Percentiles rank a stretch among this genome's conserved stretches.
phyloP scores from a whole-genome alignment of 441 rosid species.

The Pelargonium myrrhifolium region DNA sequence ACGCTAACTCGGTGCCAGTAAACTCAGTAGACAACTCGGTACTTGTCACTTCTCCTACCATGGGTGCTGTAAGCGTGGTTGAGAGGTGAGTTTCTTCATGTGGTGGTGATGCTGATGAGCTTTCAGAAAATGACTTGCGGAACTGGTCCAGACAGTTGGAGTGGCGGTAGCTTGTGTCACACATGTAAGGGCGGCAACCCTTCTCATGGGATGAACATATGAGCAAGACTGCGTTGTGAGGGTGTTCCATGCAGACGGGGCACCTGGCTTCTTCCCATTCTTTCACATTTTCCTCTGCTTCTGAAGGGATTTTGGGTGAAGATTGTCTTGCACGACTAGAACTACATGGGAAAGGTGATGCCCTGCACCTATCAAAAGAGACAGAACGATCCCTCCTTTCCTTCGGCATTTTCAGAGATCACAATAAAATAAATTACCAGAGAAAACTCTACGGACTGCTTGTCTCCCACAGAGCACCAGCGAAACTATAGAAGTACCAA shows the following conservation, averaged over 20 bases:
- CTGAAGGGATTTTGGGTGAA: constrained; percentile 33
- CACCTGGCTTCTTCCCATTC: constrained; percentile 81
- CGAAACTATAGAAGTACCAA: not conserved
- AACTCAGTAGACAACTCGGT: not conserved
- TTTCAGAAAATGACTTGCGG: constrained; percentile 51
- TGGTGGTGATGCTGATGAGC: constrained; percentile 23
- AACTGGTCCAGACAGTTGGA: constrained; percentile 77
- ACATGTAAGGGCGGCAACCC: constrained; percentile 78
- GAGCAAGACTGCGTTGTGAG: constrained; percentile 74
- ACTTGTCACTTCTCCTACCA: constrained; percentile 8
- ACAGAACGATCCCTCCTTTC: constrained; percentile 57
- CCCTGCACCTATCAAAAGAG: constrained; percentile 44
- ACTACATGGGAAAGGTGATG: constrained; percentile 47
- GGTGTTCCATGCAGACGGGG: constrained; percentile 81
- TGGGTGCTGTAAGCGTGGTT: constrained; percentile 20
- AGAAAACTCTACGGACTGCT: constrained; percentile 9
- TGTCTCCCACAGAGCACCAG: constrained; percentile 14
- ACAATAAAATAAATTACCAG: constrained; percentile 16
- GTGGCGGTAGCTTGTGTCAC: constrained; percentile 79
- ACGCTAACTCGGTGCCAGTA: not conserved
- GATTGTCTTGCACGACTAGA: constrained; percentile 30
- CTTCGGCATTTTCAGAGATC: constrained; percentile 52
- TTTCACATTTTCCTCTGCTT: constrained; percentile 37
- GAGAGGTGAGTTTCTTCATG: constrained; percentile 29
- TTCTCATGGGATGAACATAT: constrained; percentile 63